These are phyloP conservation scores for Kalmanozyma brasiliensis DNA, from an alignment of 1,284 basidiomycete species.

Conservation along the genomic window DNA sequence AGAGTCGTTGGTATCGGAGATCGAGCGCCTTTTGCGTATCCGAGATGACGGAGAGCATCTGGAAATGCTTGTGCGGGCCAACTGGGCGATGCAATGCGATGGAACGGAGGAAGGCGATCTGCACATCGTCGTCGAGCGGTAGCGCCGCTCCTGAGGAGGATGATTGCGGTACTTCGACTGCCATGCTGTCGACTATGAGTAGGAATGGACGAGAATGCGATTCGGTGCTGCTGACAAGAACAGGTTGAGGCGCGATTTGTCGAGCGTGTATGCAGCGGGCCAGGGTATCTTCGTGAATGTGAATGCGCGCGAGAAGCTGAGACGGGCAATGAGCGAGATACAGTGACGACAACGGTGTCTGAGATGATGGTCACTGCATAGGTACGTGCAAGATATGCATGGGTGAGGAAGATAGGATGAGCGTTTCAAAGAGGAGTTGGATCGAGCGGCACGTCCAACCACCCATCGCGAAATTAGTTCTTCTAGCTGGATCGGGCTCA, in stretches of 20 bases:
- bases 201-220: too few relatives aligned
- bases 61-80: constrained; percentile 61
- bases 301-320: too few relatives aligned
- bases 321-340: too few relatives aligned
- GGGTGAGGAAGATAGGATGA: too few relatives aligned
- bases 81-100: constrained; percentile 55
- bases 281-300: too few relatives aligned
- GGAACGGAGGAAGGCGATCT: constrained; percentile 55
- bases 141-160: constrained; percentile 19
- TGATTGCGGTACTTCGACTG: constrained; percentile 8
- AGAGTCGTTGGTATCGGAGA: constrained; percentile 19
- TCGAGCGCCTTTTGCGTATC: constrained; percentile 48
- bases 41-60: constrained; percentile 51
- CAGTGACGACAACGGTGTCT: too few relatives aligned
- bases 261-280: too few relatives aligned
- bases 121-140: constrained; percentile 39
- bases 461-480: constrained; percentile 14
- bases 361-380: too few relatives aligned
- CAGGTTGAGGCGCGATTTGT: too few relatives aligned
- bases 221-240: too few relatives aligned
- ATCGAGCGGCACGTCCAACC: constrained; percentile 13
- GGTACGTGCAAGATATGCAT: too few relatives aligned
- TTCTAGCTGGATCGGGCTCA: constrained; percentile 13
- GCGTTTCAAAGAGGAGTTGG: too few relatives aligned
- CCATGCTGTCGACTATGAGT: constrained; percentile 19